A percentile compares a stretch with the other conserved stretches of the same genome.
phyloP scores from a whole-genome alignment of 2,329 filamentous ascomycete genomes.

The Neopestalotiopsis sp. region DNA sequence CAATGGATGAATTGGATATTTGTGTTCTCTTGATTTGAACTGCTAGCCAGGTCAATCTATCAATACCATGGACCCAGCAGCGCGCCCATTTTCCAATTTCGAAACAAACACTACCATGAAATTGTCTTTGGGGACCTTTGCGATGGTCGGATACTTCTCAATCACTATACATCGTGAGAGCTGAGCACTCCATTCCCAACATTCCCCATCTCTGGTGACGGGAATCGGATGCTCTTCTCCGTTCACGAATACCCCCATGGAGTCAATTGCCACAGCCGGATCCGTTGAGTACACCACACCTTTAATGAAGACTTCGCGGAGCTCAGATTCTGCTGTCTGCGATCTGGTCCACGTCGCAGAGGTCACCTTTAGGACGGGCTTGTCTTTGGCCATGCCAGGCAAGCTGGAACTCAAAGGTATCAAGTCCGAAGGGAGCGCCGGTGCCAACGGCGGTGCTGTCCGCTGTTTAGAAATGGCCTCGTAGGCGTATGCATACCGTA shows the following conservation, averaged over 20 bases:
- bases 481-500: conserved; percentile 4
- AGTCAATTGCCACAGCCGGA: background rate
- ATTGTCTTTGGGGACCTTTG: background rate
- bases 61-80: background rate
- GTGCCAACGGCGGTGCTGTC: background rate
- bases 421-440: background rate
- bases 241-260: background rate
- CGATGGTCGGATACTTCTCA: background rate
- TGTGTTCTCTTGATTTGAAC: background rate
- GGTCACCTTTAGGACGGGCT: background rate
- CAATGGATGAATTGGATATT: background rate
- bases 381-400: background rate
- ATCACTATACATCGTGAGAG: background rate
- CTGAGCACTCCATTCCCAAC: background rate
- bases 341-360: background rate
- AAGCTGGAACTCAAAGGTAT: background rate
- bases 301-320: background rate
- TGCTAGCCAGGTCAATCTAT: background rate
- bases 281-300: background rate
- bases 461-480: background rate
- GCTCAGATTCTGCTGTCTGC: background rate
- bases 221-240: background rate
- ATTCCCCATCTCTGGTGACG: background rate
- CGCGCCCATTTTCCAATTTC: background rate
- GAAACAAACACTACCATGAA: background rate